Evolutionary conservation across 306 rosid species (phyloP).

Genomic region (Sophora flavescens): DNA sequence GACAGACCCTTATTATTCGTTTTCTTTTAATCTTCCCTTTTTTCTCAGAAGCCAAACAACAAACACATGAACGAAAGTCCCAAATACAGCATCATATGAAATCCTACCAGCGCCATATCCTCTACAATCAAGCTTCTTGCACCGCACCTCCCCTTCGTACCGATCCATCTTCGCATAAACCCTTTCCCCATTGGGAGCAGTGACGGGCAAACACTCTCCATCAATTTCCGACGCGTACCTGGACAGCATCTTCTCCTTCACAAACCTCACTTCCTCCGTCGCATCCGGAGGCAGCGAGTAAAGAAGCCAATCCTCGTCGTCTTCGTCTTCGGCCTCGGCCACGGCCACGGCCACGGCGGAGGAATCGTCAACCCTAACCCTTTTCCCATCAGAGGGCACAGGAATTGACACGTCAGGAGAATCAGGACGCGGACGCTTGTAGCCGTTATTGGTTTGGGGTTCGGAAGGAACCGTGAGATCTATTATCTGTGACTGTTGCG

Average conservation of each 20-base stretch:
- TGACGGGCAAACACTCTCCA: constrained; percentile 82
- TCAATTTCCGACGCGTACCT: constrained; percentile 83
- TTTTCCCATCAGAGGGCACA: constrained; percentile 15
- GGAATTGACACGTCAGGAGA: constrained; percentile 27
- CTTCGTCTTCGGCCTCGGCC: constrained; percentile 32
- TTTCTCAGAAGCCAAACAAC: neutral
- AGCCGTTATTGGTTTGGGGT: constrained; percentile 43
- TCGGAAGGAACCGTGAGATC: constrained; percentile 45
- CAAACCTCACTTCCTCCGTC: constrained; percentile 42
- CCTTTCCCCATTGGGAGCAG: constrained; percentile 89
- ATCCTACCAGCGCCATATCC: constrained; percentile 62
- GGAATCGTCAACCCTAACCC: constrained; percentile 52
- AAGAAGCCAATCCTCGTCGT: constrained; percentile 69
- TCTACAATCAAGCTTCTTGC: constrained; percentile 51
- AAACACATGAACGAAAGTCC: neutral
- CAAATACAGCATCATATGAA: neutral
- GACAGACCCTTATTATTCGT: too few relatives aligned
- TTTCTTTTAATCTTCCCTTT: too few relatives aligned
- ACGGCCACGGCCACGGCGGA: constrained; percentile 36
- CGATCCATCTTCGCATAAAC: constrained; percentile 75
- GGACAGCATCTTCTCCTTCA: constrained; percentile 67
- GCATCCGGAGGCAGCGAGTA: constrained; percentile 56
- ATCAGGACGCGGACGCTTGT: constrained; percentile 65
- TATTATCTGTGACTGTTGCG: neutral
- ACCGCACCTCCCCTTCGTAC: constrained; percentile 55